Conservation (phyloP, 2,329 filamentous ascomycete species). For the Penicillium sp. region DNA sequence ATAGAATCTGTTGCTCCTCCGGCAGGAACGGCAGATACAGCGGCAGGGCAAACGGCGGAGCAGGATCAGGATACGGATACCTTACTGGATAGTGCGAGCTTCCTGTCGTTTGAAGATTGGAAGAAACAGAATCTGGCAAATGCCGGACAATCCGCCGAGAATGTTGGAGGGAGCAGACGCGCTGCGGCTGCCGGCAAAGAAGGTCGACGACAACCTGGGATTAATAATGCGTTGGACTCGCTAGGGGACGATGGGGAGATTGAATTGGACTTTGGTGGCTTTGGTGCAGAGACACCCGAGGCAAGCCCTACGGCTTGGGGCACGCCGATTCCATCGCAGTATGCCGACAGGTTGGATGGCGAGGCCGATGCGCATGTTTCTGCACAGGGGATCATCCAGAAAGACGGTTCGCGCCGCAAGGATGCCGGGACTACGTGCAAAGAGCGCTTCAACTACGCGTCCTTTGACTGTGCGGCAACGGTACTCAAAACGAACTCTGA, state of each 20-base stretch:
- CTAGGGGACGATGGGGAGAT: slow-evolving; percentile 89
- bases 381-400: slow-evolving; percentile 48
- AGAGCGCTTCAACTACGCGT: slow-evolving; percentile 95
- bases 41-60: slow-evolving; percentile 1
- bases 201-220: slow-evolving; percentile 50
- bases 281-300: slow-evolving; percentile 49
- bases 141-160: slow-evolving; percentile 73
- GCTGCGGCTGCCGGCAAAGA: slow-evolving; percentile 50
- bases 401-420: slow-evolving; percentile 69
- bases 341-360: slow-evolving; percentile 3
- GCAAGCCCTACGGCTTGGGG: slow-evolving; percentile 33
- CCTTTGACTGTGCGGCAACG: slow-evolving; percentile 93
- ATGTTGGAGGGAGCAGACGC: slow-evolving; percentile 58
- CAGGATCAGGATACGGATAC: slow-evolving; percentile 61
- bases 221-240: slow-evolving; percentile 70
- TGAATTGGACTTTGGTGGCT: slow-evolving; percentile 66
- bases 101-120: slow-evolving; percentile 98
- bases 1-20: slow-evolving; percentile 2
- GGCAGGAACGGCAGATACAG: background rate
- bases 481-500: slow-evolving; percentile 85
- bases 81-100: slow-evolving; percentile 71
- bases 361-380: slow-evolving; percentile 23
- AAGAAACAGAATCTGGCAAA: slow-evolving; percentile 89
- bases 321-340: slow-evolving; percentile 27
- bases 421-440: slow-evolving; percentile 97